Percentiles rank a stretch among this genome's conserved stretches.
phyloP scores from a whole-genome alignment of 805 yeast species.

The Candida sanyiensis region DNA sequence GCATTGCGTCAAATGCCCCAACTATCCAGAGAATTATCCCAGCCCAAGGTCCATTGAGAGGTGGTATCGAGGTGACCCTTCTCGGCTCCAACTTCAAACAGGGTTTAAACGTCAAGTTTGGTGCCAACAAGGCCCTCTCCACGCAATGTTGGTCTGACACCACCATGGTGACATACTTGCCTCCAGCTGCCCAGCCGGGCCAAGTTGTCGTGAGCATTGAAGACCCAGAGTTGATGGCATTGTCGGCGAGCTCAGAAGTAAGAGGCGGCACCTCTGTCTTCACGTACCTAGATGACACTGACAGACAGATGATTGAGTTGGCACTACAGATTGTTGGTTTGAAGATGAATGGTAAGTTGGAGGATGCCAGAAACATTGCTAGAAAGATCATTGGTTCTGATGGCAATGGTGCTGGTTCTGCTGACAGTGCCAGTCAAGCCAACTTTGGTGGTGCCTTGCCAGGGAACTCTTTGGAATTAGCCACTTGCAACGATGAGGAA shows the following conservation, averaged over 20 bases:
- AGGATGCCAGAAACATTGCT: slow-evolving; percentile 92
- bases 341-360: slow-evolving; percentile 93
- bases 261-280: slow-evolving; percentile 42
- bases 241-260: slow-evolving; percentile 9
- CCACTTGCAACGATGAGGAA: slow-evolving; percentile 32
- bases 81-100: slow-evolving; percentile 83
- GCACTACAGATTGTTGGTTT: slow-evolving; percentile 95
- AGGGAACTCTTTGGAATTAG: slow-evolving; percentile 7
- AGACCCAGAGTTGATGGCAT: slow-evolving; percentile 34
- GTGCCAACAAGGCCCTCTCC: slow-evolving; percentile 69
- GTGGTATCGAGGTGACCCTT: slow-evolving; percentile 92
- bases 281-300: slow-evolving; percentile 93
- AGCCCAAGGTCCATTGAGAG: slow-evolving; percentile 90
- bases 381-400: slow-evolving; percentile 75
- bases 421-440: slow-evolving; percentile 4
- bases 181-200: slow-evolving; percentile 86
- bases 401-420: slow-evolving; percentile 20
- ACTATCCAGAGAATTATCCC: slow-evolving; percentile 83
- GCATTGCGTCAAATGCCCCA: slow-evolving; percentile 12
- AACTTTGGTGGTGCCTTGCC: slow-evolving; percentile 6
- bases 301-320: slow-evolving; percentile 86
- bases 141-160: slow-evolving; percentile 96
- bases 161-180: slow-evolving; percentile 88
- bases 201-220: slow-evolving; percentile 87
- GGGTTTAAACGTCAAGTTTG: slow-evolving; percentile 81